These are phyloP conservation scores for Irpex lacteus DNA, from an alignment of 1,284 basidiomycete genomes.

Conservation along the genomic window DNA sequence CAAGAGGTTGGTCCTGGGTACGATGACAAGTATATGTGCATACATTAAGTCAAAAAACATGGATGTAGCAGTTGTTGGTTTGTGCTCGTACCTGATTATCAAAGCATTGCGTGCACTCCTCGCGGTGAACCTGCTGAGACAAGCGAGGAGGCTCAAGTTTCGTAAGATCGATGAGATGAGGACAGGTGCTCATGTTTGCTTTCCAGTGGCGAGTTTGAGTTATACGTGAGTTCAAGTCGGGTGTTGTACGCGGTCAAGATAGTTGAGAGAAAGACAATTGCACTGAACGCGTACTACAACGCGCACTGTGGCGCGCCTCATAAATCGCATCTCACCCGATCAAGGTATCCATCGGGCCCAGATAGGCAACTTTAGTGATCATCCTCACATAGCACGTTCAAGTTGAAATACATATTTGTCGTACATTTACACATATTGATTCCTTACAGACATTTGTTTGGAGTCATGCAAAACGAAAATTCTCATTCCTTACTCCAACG, in stretches of 20 bases:
- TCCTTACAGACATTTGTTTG: not conserved
- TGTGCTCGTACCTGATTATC: slow-evolving; percentile 78
- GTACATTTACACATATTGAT: not conserved
- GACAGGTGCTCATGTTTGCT: slow-evolving; percentile 17
- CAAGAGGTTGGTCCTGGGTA: slow-evolving; percentile 66
- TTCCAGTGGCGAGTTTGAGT: not conserved
- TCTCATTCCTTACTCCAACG: not conserved
- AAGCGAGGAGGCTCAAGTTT: slow-evolving; percentile 39
- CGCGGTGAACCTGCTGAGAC: slow-evolving; percentile 68
- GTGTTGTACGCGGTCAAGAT: not conserved
- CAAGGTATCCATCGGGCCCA: not conserved
- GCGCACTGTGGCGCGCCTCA: not conserved
- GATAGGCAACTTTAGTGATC: not conserved
- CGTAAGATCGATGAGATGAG: slow-evolving; percentile 37
- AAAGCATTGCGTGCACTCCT: slow-evolving; percentile 96
- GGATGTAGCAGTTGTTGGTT: too few relatives aligned
- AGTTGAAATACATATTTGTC: too few relatives aligned
- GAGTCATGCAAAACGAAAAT: too few relatives aligned
- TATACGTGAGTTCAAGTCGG: not conserved
- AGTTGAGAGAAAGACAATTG: not conserved
- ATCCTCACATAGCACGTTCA: not conserved
- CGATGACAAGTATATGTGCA: not conserved
- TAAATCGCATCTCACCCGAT: not conserved
- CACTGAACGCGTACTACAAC: not conserved
- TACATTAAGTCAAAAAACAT: not conserved